Evolutionary conservation across 2,329 filamentous ascomycete genomes (phyloP).

Genomic region (Pyricularia grisea): DNA sequence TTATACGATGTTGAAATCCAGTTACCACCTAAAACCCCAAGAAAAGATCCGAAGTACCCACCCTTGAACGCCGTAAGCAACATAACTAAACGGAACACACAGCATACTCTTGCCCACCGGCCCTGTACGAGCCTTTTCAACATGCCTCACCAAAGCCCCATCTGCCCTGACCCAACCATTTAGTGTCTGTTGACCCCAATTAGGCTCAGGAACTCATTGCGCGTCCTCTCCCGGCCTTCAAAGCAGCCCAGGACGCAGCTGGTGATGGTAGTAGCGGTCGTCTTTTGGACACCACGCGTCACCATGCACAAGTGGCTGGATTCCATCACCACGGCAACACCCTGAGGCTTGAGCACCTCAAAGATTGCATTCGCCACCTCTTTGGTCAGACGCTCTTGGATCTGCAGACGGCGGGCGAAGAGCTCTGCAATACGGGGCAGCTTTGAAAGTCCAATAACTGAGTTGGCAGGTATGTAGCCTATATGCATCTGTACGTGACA

Average conservation of each 20-base stretch:
- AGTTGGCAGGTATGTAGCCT: slow-evolving; percentile 86
- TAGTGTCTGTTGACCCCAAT: slow-evolving; percentile 44
- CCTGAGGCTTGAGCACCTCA: slow-evolving; percentile 86
- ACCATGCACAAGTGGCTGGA: slow-evolving; percentile 97
- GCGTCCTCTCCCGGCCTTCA: slow-evolving; percentile 82
- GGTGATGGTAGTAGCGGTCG: slow-evolving; percentile 76
- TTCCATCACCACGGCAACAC: slow-evolving; percentile 96
- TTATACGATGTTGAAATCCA: slow-evolving; percentile 7
- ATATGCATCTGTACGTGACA: slow-evolving; percentile 76
- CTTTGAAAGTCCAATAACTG: slow-evolving; percentile 92
- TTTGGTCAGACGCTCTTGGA: slow-evolving; percentile 92
- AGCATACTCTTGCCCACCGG: slow-evolving; percentile 5
- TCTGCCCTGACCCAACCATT: neutral
- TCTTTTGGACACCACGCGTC: slow-evolving; percentile 97
- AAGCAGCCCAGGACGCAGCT: slow-evolving; percentile 98
- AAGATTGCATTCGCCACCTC: slow-evolving; percentile 92
- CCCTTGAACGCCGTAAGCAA: slow-evolving; percentile 3
- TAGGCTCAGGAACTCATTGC: slow-evolving; percentile 90
- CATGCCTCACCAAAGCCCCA: neutral
- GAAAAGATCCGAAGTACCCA: neutral
- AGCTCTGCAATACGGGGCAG: slow-evolving; percentile 93
- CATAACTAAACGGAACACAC: slow-evolving; percentile 5
- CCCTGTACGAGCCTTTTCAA: neutral
- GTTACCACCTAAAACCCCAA: neutral
- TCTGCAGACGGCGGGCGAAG: slow-evolving; percentile 87